Evolutionary conservation across 257 asterid genomes (phyloP), one percentile per base, ranked within the genome.

Genomic region (Solanum gracilifrons): DNA sequence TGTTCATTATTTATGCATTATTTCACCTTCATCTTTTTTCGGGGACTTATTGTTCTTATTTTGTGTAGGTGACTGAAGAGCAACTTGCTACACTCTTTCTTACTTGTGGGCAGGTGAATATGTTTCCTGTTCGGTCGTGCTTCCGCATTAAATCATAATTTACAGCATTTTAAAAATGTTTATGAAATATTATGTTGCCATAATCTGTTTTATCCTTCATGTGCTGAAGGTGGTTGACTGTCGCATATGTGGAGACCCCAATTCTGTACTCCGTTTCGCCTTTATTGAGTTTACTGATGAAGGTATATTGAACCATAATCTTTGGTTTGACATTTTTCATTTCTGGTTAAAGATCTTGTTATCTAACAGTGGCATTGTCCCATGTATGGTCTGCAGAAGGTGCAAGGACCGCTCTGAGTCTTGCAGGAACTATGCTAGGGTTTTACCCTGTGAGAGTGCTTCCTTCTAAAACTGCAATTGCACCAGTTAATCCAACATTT

Each of bases 251-350:
- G 95, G 95, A 8, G 96, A 93, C 82, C 95, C 95, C 66, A 92
- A 92, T 83, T 93, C 96, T 74, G 94, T 92, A 10, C 96, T 93
- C 87, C 95, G 95, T 85, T 93, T 93, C 62, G 96, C 96, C 13
- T 92, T 93, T 29, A 36, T 93, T 16, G 96, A 93, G 88, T 93
- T 93, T 73, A 93, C 96, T 51, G 93, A 92, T 73, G 93, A 92
- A 89, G 95, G 95, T 92, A 89, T 43, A 43, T 82, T 87, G 48
- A 86, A 23, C 51, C 18, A 37, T 27, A 46, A 69, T 62, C 36
- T 37, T 48, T 60, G 23, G 79, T 41, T 58, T 87, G 48, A 20
- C 25, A n/a, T 23, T 13, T 37, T 37, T 4, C 31, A 15, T 51
- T 12, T 46, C 15, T 2, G 27, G 21, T 71, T 41, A 39, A 77